Conservation (phyloP, 495 filamentous ascomycete genomes). For the Bathelium albidoporum region DNA sequence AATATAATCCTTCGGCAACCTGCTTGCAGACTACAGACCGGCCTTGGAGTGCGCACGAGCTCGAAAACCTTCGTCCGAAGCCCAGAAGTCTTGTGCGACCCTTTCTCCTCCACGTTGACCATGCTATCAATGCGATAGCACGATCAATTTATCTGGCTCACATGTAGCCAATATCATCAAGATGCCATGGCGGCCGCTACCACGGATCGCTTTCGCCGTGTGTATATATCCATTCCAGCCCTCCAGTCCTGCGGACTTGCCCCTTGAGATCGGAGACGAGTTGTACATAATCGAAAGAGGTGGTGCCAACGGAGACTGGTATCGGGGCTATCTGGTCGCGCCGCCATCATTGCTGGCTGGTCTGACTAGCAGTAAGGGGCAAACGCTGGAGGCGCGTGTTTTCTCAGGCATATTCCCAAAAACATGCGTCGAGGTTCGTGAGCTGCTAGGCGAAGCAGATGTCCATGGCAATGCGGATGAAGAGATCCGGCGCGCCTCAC, state of each 20-base stretch:
- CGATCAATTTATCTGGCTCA: not conserved
- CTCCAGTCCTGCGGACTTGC: slow-evolving; percentile 80
- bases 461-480: not conserved
- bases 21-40: not conserved
- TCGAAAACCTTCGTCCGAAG: not conserved
- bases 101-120: not conserved
- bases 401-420: slow-evolving; percentile 95
- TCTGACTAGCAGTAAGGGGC: slow-evolving; percentile 80
- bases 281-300: slow-evolving; percentile 96
- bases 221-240: slow-evolving; percentile 87
- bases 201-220: slow-evolving; percentile 94
- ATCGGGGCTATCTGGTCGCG: slow-evolving; percentile 86
- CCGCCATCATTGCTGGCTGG: slow-evolving; percentile 88
- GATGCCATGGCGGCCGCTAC: slow-evolving; percentile 96
- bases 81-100: not conserved
- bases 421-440: slow-evolving; percentile 72
- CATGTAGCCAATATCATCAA: not conserved
- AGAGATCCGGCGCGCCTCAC: not conserved
- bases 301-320: slow-evolving; percentile 79
- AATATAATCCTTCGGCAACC: not conserved
- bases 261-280: slow-evolving; percentile 93
- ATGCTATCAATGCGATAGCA: not conserved
- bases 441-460: slow-evolving; percentile 34
- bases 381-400: slow-evolving; percentile 87
- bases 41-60: not conserved